Evolutionary conservation across 2,329 filamentous ascomycete species (phyloP).

Genomic region (Diaporthe vaccinii): DNA sequence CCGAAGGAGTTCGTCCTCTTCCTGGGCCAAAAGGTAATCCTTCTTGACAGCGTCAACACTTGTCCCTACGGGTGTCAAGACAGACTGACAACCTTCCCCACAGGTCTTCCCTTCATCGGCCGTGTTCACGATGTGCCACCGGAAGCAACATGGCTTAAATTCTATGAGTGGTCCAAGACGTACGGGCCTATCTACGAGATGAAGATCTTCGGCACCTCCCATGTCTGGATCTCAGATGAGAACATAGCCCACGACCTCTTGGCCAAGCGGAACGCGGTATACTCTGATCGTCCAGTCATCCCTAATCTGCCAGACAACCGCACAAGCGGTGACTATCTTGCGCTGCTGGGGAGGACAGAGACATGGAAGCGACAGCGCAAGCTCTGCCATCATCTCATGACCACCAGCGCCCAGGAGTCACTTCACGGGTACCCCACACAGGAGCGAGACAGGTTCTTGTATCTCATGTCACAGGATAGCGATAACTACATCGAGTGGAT

Average conservation of each 20-base stretch:
- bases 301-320: constrained; percentile 62
- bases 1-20: constrained; percentile 46
- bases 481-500: constrained; percentile 60
- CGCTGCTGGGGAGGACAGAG: constrained; percentile 57
- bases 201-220: constrained; percentile 59
- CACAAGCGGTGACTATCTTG: constrained; percentile 61
- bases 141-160: constrained; percentile 60
- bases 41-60: no score
- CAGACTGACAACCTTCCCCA: constrained; percentile 39
- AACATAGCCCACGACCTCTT: constrained; percentile 60
- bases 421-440: constrained; percentile 58
- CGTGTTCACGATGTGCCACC: constrained; percentile 60
- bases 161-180: constrained; percentile 61
- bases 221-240: constrained; percentile 64
- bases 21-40: constrained; percentile 49
- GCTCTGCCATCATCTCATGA: constrained; percentile 60
- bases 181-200: constrained; percentile 63
- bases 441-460: constrained; percentile 62
- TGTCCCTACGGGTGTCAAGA: neutral
- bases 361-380: constrained; percentile 64
- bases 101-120: constrained; percentile 59
- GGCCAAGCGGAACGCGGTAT: constrained; percentile 56
- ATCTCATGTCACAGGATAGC: constrained; percentile 55
- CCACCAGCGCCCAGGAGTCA: constrained; percentile 50
- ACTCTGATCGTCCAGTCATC: constrained; percentile 62